phyloP scores from a whole-genome alignment of 139 green algal genomes.

The Chlorella vulgaris region DNA sequence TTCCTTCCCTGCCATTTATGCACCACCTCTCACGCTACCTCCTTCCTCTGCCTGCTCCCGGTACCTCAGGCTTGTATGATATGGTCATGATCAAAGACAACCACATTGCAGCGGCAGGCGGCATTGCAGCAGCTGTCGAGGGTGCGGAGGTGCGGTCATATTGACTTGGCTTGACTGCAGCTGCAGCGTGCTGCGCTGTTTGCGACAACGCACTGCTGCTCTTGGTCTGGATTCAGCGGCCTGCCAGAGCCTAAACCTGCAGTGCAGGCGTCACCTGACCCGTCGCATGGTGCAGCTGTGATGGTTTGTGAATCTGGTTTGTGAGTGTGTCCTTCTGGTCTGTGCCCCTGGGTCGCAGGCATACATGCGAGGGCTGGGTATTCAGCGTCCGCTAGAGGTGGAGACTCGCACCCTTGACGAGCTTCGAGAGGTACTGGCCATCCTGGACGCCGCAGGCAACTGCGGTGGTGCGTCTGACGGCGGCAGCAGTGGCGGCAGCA shows the following conservation, averaged over 20 bases:
- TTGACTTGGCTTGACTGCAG: not conserved
- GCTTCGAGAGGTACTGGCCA: slow-evolving; percentile 64
- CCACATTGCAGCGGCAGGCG: slow-evolving; percentile 95
- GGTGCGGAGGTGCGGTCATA: slow-evolving; percentile 50
- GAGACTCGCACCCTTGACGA: slow-evolving; percentile 93
- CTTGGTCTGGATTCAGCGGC: too few relatives aligned
- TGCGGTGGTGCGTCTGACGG: not conserved
- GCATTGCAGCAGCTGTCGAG: slow-evolving; percentile 73
- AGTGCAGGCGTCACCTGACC: too few relatives aligned
- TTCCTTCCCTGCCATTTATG: too few relatives aligned
- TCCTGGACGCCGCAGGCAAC: slow-evolving; percentile 41
- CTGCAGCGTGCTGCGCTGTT: not conserved
- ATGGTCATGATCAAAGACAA: slow-evolving; percentile 99
- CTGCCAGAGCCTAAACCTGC: too few relatives aligned
- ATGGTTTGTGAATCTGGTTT: too few relatives aligned
- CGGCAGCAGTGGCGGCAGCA: not conserved
- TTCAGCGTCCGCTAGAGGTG: slow-evolving; percentile 78
- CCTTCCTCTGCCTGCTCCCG: not conserved
- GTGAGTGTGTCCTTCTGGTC: too few relatives aligned
- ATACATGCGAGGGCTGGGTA: slow-evolving; percentile 58
- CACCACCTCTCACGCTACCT: too few relatives aligned
- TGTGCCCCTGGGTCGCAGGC: slow-evolving; percentile 45
- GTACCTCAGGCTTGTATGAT: slow-evolving; percentile 75
- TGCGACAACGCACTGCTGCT: not conserved
- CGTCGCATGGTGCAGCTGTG: too few relatives aligned